phyloP scores from a whole-genome alignment of 1,284 basidiomycete species.

The Flammula alnicola region DNA sequence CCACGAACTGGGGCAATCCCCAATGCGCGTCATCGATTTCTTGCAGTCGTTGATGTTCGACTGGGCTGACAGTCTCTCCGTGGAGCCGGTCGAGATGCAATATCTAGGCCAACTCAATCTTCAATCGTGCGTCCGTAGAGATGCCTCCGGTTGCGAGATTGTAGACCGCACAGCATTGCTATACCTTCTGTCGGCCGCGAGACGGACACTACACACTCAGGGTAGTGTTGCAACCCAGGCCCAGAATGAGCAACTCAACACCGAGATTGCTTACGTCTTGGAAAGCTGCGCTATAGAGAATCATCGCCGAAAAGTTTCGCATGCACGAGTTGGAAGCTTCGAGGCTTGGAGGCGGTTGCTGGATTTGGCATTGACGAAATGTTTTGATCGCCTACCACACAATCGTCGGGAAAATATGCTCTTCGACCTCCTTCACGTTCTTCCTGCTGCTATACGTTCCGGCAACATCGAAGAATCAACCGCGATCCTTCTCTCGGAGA shows the following conservation, averaged over 20 bases:
- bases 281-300: constrained; percentile 88
- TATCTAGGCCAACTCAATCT: constrained; percentile 77
- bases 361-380: constrained; percentile 83
- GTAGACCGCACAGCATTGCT: constrained; percentile 78
- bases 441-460: constrained; percentile 65
- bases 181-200: constrained; percentile 64
- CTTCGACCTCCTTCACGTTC: constrained; percentile 84
- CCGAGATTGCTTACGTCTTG: constrained; percentile 78
- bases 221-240: constrained; percentile 66
- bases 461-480: constrained; percentile 72
- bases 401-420: constrained; percentile 85
- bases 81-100: constrained; percentile 64
- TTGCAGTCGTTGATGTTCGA: constrained; percentile 86
- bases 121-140: constrained; percentile 72
- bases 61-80: constrained; percentile 79
- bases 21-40: constrained; percentile 86
- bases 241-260: constrained; percentile 70
- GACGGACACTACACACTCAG: constrained; percentile 66
- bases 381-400: constrained; percentile 80
- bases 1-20: constrained; percentile 78
- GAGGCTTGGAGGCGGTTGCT: constrained; percentile 85
- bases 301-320: constrained; percentile 78
- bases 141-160: constrained; percentile 80
- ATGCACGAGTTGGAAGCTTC: constrained; percentile 73
- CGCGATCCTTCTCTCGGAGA: constrained; percentile 81